Evolutionary conservation across 1,139 yeast species (phyloP).

Genomic region (Torulaspora pretoriensis): DNA sequence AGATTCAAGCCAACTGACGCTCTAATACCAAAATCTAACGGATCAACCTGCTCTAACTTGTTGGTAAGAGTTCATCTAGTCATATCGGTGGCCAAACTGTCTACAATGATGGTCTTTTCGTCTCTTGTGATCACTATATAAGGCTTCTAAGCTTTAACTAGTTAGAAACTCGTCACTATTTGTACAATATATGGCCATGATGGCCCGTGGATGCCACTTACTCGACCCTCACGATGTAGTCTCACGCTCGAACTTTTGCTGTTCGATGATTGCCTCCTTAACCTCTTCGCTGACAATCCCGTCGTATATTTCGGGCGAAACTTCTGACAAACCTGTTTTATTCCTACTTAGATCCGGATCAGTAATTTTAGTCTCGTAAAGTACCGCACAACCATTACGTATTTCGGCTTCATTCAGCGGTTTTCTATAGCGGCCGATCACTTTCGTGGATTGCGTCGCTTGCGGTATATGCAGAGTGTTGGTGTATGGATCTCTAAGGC

Average conservation of each 20-base stretch:
- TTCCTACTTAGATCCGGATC: conserved; percentile 45
- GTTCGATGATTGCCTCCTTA: conserved; percentile 58
- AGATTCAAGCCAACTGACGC: neutral
- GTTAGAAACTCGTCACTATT: neutral
- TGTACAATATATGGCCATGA: neutral
- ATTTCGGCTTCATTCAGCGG: conserved; percentile 17
- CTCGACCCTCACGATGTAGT: neutral
- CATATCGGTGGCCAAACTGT: neutral
- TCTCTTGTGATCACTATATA: neutral
- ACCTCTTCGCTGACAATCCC: conserved; percentile 55
- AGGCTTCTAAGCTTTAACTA: neutral
- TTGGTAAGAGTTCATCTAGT: neutral
- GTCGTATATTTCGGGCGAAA: conserved; percentile 55
- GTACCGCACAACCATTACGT: conserved; percentile 33
- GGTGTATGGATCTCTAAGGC: conserved; percentile 76
- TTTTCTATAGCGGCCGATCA: conserved; percentile 38
- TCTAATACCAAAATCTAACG: too few relatives aligned
- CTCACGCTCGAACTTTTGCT: conserved; percentile 52
- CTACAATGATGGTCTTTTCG: neutral
- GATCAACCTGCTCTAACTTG: neutral
- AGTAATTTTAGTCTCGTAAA: conserved; percentile 50
- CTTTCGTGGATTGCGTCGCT: conserved; percentile 65
- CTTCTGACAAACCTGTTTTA: conserved; percentile 57
- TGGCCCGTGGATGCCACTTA: neutral
- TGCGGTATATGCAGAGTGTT: conserved; percentile 70